These are phyloP conservation scores for Phallus indusiatus DNA, from an alignment of 768 basidiomycete species.

Conservation along the genomic window DNA sequence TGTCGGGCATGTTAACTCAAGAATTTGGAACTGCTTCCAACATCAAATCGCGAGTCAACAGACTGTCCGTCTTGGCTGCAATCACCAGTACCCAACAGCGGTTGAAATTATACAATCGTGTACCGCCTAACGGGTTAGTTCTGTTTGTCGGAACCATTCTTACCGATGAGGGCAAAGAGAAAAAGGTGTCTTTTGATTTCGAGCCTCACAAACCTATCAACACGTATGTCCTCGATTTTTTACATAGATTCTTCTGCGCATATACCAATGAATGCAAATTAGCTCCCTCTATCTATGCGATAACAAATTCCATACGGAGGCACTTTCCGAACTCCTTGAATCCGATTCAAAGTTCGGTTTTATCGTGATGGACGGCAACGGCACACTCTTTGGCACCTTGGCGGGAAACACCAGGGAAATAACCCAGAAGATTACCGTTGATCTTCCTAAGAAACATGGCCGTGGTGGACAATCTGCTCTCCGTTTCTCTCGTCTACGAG, in stretches of 20 bases:
- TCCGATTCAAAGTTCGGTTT: slow-evolving; percentile 97
- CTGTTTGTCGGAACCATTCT: slow-evolving; percentile 97
- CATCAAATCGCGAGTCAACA: slow-evolving; percentile 98
- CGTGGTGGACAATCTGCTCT: slow-evolving; percentile 99
- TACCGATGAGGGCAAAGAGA: slow-evolving; percentile 98
- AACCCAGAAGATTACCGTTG: slow-evolving; percentile 97
- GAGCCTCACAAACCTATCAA: slow-evolving; percentile 99
- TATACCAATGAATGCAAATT: not conserved
- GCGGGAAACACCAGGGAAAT: slow-evolving; percentile 97
- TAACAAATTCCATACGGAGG: slow-evolving; percentile 99
- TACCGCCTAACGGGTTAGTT: slow-evolving; percentile 93
- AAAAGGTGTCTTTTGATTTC: slow-evolving; percentile 98
- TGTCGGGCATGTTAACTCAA: slow-evolving; percentile 92
- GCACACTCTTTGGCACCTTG: slow-evolving; percentile 90
- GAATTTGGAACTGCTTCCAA: slow-evolving; percentile 99
- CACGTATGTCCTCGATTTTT: slow-evolving; percentile 49
- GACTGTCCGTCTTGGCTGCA: slow-evolving; percentile 93
- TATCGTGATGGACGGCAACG: slow-evolving; percentile 99
- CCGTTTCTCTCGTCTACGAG: slow-evolving; percentile 98
- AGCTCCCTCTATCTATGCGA: slow-evolving; percentile 98
- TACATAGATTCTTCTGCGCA: not conserved
- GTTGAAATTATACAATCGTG: slow-evolving; percentile 92
- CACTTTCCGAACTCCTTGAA: slow-evolving; percentile 90
- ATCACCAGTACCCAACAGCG: slow-evolving; percentile 98
- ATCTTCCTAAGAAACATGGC: slow-evolving; percentile 98